Base-by-base conservation (phyloP, 1,139 yeast genomes). In the Blastobotrys malaysiensis region DNA sequence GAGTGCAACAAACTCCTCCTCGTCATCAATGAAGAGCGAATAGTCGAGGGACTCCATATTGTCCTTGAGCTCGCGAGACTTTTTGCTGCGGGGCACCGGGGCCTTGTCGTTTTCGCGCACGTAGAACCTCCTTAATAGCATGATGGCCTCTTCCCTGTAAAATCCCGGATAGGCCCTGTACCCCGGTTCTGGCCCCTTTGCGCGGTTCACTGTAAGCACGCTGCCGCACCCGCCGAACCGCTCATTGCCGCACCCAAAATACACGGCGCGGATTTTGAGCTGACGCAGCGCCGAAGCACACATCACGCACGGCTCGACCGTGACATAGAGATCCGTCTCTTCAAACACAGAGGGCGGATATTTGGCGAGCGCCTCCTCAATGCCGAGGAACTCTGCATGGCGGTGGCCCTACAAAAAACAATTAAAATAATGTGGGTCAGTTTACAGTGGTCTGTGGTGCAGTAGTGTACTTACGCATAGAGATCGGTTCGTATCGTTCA, bases 231-330 rank as follows among this genome's bases (percentile, higher is more conserved):
- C 99, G 0, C 99, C 99, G 73, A 93, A 93, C 51, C 99, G 73
- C 61, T 93, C 98, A 67, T 93, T 93, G 0, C 90, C 95, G 66
- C 97, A 91, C 0, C 99, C 98, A 65, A 87, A 93, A 47, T 84
- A 82, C 1, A 91, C 97, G 46, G 76, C 75, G 20, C 81, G 73
- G 18, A 93, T 81, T 1, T 87, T 85, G 39, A 91, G 69, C 65
- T 93, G 99, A 55, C 93, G 79, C 51, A 93, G 72, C 1, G 96
- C 93, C 26, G 95, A 84, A 0, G 97, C 98, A 73, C 99, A 93
- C 99, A 93, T 93, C 9, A 95, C 86, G 69, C 99, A 93, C 0
- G 99, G 99, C 69, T 93, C 99, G 1, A 93, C 98, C 0, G 98
- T 89, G 21, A 93, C 99, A 69, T 90, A 93, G 18, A 93, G 74